Conservation (phyloP, 208 protist species). For the Borovskyia barvae region DNA sequence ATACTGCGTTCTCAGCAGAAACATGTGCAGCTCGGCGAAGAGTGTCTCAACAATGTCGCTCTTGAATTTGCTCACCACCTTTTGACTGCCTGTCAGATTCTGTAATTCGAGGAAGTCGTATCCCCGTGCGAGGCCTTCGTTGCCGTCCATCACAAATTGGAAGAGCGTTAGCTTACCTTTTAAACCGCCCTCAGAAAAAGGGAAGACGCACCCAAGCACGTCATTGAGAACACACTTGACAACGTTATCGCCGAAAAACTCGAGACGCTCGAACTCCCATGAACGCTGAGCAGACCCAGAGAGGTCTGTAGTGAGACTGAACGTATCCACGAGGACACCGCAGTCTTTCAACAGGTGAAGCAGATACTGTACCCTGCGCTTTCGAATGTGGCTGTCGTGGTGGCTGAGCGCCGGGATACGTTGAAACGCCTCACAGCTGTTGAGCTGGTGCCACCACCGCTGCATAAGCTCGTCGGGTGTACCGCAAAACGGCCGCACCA, state of each 20-base stretch:
- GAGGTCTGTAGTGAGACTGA: conserved; percentile 44
- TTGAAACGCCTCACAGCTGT: conserved; percentile 40
- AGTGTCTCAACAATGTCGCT: conserved; percentile 89
- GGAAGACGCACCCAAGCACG: conserved; percentile 64
- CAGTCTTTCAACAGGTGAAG: conserved; percentile 76
- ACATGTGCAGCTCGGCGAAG: conserved; percentile 87
- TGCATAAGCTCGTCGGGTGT: conserved; percentile 73
- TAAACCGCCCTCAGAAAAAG: conserved; percentile 63
- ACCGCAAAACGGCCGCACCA: conserved; percentile 81
- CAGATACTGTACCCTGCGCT: conserved; percentile 75
- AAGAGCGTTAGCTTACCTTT: conserved; percentile 64
- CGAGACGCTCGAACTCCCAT: conserved; percentile 88
- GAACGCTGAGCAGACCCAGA: conserved; percentile 41
- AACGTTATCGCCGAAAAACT: conserved; percentile 86
- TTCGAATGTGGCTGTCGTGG: conserved; percentile 64
- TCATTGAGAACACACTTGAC: conserved; percentile 88
- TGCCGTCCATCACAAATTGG: conserved; percentile 89
- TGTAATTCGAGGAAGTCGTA: conserved; percentile 86
- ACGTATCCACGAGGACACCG: conserved; percentile 62
- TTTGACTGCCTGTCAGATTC: conserved; percentile 57
- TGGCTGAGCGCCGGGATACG: conserved; percentile 73
- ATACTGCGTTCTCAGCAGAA: conserved; percentile 68
- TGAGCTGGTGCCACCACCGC: conserved; percentile 70
- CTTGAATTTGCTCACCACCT: conserved; percentile 91
- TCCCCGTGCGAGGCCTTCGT: conserved; percentile 79